Percentiles rank a stretch among this genome's conserved stretches.
These are phyloP conservation scores for Aristolochia fimbriata DNA, from an alignment of 164 flowering plant genomes.

Conservation along the genomic window DNA sequence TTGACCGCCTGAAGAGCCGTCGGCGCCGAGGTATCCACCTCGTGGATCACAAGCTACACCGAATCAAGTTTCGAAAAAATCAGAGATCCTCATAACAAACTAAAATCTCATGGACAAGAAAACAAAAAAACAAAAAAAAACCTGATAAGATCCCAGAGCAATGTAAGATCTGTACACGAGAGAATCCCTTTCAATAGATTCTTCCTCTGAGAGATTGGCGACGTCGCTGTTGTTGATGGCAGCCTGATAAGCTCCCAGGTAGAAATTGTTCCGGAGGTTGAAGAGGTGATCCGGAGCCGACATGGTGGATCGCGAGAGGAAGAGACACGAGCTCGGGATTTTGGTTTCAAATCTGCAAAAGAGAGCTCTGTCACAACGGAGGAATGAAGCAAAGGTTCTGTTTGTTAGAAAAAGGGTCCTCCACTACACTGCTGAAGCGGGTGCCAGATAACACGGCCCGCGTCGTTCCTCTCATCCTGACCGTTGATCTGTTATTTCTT, in stretches of 20 bases:
- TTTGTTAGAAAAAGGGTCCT: too few relatives aligned
- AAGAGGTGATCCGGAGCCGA: constrained; percentile 70
- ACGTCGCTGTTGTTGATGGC: constrained; percentile 89
- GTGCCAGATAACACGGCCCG: too few relatives aligned
- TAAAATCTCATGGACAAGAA: background rate
- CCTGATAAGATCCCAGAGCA: constrained; percentile 79
- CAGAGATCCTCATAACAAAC: background rate
- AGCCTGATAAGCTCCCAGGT: constrained; percentile 86
- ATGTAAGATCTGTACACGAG: constrained; percentile 89
- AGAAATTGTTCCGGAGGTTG: constrained; percentile 76
- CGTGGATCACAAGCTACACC: constrained; percentile 65
- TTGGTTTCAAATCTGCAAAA: background rate
- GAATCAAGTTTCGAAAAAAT: background rate
- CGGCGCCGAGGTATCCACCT: constrained; percentile 73
- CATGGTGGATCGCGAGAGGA: background rate
- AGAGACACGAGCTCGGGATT: background rate
- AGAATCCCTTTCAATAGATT: constrained; percentile 64
- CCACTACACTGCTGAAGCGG: too few relatives aligned
- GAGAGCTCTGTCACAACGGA: too few relatives aligned
- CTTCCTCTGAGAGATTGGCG: constrained; percentile 77
- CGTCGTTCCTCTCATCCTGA: too few relatives aligned
- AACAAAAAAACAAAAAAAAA: constrained; percentile 6
- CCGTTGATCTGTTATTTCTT: too few relatives aligned
- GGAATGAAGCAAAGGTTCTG: too few relatives aligned
- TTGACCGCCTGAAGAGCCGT: constrained; percentile 95